These are phyloP conservation scores for Calonectria hawksworthii DNA, from an alignment of 2,329 filamentous ascomycete genomes.

Conservation along the genomic window DNA sequence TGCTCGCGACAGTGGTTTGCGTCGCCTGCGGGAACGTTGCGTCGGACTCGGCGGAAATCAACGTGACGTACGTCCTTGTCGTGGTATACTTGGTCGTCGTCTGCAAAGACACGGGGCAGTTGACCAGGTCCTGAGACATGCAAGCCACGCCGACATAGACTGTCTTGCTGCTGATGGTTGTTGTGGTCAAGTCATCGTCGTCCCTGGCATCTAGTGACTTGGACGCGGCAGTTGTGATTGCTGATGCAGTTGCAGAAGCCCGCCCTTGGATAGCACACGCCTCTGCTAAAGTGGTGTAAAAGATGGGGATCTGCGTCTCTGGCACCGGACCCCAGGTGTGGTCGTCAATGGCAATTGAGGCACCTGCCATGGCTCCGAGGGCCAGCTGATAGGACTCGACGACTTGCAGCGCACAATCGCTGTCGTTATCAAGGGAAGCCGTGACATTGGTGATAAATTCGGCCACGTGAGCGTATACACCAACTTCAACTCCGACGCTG, in stretches of 20 bases:
- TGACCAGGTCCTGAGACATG: slow-evolving; percentile 54
- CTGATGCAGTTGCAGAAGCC: slow-evolving; percentile 32
- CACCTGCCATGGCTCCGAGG: slow-evolving; percentile 67
- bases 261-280: slow-evolving; percentile 53
- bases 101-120: slow-evolving; percentile 66
- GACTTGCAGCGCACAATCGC: slow-evolving; percentile 60
- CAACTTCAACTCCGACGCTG: slow-evolving; percentile 61
- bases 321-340: slow-evolving; percentile 66
- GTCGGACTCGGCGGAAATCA: slow-evolving; percentile 49
- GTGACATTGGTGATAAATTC: slow-evolving; percentile 68
- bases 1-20: slow-evolving; percentile 47
- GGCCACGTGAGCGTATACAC: slow-evolving; percentile 66
- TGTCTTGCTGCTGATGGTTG: slow-evolving; percentile 56
- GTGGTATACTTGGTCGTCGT: slow-evolving; percentile 55
- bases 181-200: slow-evolving; percentile 50
- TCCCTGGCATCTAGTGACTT: background rate
- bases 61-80: slow-evolving; percentile 56
- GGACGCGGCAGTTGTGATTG: slow-evolving; percentile 36
- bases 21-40: slow-evolving; percentile 58
- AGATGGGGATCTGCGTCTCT: slow-evolving; percentile 63
- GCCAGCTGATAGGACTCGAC: slow-evolving; percentile 65
- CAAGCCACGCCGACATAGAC: slow-evolving; percentile 63
- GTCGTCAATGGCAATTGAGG: slow-evolving; percentile 58
- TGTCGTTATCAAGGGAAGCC: slow-evolving; percentile 46
- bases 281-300: slow-evolving; percentile 63